Conservation (phyloP, 306 rosid species). For the Dicorynia guianensis region DNA sequence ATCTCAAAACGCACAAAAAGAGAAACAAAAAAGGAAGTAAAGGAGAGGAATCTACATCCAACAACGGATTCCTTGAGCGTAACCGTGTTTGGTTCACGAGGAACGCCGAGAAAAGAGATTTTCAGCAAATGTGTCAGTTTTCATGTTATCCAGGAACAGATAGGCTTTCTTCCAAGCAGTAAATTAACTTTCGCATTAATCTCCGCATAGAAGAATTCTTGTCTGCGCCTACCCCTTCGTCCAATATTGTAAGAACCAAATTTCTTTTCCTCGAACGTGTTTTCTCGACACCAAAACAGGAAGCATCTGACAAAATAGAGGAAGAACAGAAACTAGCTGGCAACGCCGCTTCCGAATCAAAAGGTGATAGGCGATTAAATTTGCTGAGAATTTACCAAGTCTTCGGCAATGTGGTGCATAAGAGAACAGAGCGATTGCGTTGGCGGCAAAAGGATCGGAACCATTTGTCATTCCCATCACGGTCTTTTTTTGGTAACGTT, state of each 20-base stretch:
- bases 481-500: too few relatives aligned
- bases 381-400: conserved; percentile 14
- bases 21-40: not conserved
- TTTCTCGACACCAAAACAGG: conserved; percentile 17
- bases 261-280: not conserved
- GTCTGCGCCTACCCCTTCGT: not conserved
- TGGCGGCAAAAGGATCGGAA: conserved; percentile 59
- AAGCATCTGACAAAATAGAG: not conserved
- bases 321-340: not conserved
- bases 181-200: not conserved
- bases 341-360: not conserved
- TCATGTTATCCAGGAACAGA: not conserved
- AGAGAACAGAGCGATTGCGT: conserved; percentile 18
- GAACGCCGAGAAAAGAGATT: not conserved
- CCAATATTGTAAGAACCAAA: not conserved
- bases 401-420: conserved; percentile 23
- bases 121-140: not conserved
- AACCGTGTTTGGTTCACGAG: conserved; percentile 19
- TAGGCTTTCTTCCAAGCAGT: not conserved
- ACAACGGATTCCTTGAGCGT: not conserved
- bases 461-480: conserved; percentile 34
- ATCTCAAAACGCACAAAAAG: not conserved
- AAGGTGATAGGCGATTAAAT: conserved; percentile 19
- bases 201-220: not conserved
- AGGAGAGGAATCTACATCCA: not conserved